phyloP scores from a whole-genome alignment of 257 asterid species.

The Ophiorrhiza pumila region DNA sequence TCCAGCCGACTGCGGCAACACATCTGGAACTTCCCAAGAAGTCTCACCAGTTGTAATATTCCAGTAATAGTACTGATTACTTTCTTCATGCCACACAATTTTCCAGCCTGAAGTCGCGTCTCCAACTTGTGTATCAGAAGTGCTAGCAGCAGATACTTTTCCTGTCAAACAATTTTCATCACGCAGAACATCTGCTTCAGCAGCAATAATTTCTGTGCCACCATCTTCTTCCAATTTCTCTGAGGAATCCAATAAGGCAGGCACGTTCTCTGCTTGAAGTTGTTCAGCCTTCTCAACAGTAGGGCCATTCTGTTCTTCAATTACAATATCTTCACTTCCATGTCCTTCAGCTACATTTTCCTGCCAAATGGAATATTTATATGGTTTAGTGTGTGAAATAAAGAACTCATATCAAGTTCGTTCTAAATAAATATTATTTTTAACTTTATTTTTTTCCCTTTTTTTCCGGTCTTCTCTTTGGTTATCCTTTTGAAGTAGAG shows the following conservation, averaged over 20 bases:
- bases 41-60: conserved; percentile 87
- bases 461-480: neutral
- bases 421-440: neutral
- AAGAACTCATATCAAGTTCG: neutral
- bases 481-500: neutral
- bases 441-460: neutral
- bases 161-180: conserved; percentile 31
- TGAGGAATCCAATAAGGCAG: conserved; percentile 27
- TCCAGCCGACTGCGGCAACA: conserved; percentile 38
- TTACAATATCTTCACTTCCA: conserved; percentile 33
- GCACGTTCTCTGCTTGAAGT: conserved; percentile 30
- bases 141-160: conserved; percentile 33
- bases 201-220: conserved; percentile 12
- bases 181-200: conserved; percentile 32
- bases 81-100: conserved; percentile 88
- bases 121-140: conserved; percentile 37
- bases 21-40: conserved; percentile 89
- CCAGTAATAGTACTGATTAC: conserved; percentile 89
- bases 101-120: conserved; percentile 69
- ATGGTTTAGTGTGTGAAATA: neutral
- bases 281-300: conserved; percentile 34
- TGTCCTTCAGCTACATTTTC: conserved; percentile 23
- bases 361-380: conserved; percentile 28
- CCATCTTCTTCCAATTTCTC: conserved; percentile 39
- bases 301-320: conserved; percentile 30